phyloP scores from a whole-genome alignment of 768 basidiomycete species.

The Tulasnella sp. region DNA sequence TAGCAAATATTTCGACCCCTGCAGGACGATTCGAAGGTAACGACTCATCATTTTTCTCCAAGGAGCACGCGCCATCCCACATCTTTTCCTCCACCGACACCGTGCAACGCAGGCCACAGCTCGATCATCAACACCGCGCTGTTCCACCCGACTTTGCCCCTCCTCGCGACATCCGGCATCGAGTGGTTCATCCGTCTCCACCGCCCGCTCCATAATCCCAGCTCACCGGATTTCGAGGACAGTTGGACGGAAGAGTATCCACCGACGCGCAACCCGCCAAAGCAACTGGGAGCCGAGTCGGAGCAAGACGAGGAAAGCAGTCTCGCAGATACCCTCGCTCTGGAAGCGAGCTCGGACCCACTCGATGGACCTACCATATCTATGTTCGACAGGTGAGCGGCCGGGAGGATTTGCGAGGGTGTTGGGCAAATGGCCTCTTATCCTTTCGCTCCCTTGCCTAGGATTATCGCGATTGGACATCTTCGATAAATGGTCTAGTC shows the following conservation, averaged over 20 bases:
- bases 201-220: slow-evolving; percentile 15
- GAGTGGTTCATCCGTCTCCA: no score
- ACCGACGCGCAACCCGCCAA: background rate
- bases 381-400: slow-evolving; percentile 28
- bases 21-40: slow-evolving; percentile 21
- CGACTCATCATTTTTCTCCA: background rate
- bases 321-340: background rate
- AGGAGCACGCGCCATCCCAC: background rate
- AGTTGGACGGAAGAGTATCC: background rate
- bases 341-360: slow-evolving; percentile 11
- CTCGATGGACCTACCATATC: background rate
- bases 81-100: background rate
- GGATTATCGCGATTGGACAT: background rate
- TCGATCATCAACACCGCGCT: slow-evolving; percentile 27
- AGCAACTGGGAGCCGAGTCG: background rate
- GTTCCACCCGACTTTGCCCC: slow-evolving; percentile 27
- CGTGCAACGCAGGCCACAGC: background rate
- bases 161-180: slow-evolving; percentile 28
- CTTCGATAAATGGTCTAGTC: background rate
- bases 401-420: no score
- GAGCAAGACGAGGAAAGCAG: background rate
- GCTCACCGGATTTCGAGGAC: background rate
- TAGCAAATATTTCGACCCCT: background rate
- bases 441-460: background rate
- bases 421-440: no score